phyloP scores from a whole-genome alignment of 2,329 filamentous ascomycete species.

The Ophidiomyces ophidiicola region DNA sequence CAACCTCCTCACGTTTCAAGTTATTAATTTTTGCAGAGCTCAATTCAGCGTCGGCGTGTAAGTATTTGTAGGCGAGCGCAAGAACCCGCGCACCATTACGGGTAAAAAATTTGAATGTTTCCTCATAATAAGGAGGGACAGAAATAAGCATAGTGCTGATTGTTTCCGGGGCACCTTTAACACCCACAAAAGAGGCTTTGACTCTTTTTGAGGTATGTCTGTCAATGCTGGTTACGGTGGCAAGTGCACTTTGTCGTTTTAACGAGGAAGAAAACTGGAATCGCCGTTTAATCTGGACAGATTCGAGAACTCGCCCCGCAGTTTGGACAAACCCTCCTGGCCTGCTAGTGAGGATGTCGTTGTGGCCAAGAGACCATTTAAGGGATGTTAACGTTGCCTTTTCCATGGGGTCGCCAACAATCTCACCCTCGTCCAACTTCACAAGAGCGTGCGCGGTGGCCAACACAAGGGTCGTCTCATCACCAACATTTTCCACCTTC shows the following conservation, averaged over 20 bases:
- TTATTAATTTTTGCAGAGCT: conserved; percentile 80
- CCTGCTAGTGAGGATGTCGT: conserved; percentile 70
- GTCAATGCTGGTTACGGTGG: conserved; percentile 63
- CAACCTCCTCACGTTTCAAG: conserved; percentile 83
- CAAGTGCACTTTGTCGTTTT: conserved; percentile 90
- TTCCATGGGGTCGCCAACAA: conserved; percentile 98
- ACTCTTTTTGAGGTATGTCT: conserved; percentile 60
- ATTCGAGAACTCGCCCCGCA: conserved; percentile 44
- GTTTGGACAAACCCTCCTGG: conserved; percentile 29
- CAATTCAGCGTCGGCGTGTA: conserved; percentile 69
- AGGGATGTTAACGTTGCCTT: conserved; percentile 84
- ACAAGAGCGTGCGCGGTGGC: conserved; percentile 92
- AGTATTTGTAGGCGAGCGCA: conserved; percentile 84
- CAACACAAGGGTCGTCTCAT: conserved; percentile 83
- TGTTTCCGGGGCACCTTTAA: conserved; percentile 95
- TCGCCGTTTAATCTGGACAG: conserved; percentile 85
- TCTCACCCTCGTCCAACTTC: conserved; percentile 89
- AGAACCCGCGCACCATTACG: conserved; percentile 89
- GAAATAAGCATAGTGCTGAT: conserved; percentile 84
- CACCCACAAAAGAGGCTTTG: conserved; percentile 79
- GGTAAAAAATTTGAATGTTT: conserved; percentile 97
- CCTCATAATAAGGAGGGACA: conserved; percentile 79
- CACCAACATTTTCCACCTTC: conserved; percentile 54
- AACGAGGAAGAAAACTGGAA: conserved; percentile 97
- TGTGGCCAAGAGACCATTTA: conserved; percentile 83